These are phyloP conservation scores for Lentinula sp. DNA, from an alignment of 768 basidiomycete genomes.

Conservation along the genomic window DNA sequence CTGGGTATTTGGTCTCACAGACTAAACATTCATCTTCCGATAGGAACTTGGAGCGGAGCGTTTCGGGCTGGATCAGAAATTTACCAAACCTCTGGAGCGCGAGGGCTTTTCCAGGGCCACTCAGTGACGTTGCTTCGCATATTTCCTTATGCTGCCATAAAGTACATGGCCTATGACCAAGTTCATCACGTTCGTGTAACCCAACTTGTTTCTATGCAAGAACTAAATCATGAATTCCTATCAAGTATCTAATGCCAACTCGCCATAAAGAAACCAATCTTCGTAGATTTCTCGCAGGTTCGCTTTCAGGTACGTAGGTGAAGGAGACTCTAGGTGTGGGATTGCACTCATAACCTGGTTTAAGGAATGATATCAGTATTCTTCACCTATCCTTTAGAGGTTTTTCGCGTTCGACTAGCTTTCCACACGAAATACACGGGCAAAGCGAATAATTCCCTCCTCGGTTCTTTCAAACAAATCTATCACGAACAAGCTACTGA, in stretches of 20 bases:
- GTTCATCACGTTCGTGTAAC: conserved; percentile 58
- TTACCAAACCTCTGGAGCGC: conserved; percentile 56
- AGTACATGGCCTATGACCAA: conserved; percentile 95
- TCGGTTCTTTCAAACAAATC: conserved; percentile 59
- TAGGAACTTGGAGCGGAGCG: conserved; percentile 86
- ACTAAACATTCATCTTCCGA: background rate
- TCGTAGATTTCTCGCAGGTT: conserved; percentile 81
- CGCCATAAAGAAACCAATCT: conserved; percentile 68
- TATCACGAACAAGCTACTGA: conserved; percentile 56
- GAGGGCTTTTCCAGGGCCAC: conserved; percentile 92
- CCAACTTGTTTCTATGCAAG: background rate
- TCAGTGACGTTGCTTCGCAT: conserved; percentile 91
- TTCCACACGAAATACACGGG: conserved; percentile 52
- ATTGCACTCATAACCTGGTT: background rate
- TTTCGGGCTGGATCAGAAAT: conserved; percentile 73
- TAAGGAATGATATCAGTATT: conserved; percentile 83
- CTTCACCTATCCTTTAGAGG: conserved; percentile 92
- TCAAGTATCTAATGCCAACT: conserved; percentile 82
- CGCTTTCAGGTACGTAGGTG: conserved; percentile 64
- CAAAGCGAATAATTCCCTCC: conserved; percentile 31
- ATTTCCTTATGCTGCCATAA: conserved; percentile 96
- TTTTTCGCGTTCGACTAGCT: conserved; percentile 94
- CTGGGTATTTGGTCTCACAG: background rate
- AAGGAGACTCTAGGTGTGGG: background rate
- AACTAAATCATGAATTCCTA: background rate